Percentiles rank a stretch among this genome's conserved stretches.
Conservation (phyloP, 2,329 filamentous ascomycete genomes). For the Capronia americana region DNA sequence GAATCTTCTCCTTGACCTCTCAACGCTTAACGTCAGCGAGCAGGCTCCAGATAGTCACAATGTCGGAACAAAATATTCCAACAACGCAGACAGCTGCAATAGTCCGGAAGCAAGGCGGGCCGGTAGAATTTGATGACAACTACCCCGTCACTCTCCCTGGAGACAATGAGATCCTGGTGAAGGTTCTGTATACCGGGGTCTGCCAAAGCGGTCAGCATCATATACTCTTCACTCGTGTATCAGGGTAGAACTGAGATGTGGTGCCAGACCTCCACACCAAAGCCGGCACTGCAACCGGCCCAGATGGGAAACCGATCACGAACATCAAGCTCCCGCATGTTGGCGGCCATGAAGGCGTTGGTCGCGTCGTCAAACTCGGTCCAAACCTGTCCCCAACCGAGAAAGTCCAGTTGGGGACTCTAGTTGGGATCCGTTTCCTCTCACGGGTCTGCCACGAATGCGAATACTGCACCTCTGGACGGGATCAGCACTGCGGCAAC, state of each 20-base stretch:
- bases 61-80: conserved; percentile 29
- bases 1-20: background rate
- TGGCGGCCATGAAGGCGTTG: conserved; percentile 56
- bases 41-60: background rate
- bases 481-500: conserved; percentile 51
- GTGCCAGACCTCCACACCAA: conserved; percentile 50
- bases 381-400: conserved; percentile 38
- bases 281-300: conserved; percentile 47
- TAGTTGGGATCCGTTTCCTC: conserved; percentile 54
- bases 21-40: background rate
- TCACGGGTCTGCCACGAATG: conserved; percentile 53
- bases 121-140: conserved; percentile 49
- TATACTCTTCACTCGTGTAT: background rate
- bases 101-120: conserved; percentile 50
- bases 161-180: conserved; percentile 53
- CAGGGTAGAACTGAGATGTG: background rate
- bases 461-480: conserved; percentile 52
- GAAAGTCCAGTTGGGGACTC: conserved; percentile 47
- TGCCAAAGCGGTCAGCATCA: conserved; percentile 51
- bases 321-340: conserved; percentile 55
- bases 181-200: conserved; percentile 54
- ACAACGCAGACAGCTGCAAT: conserved; percentile 49
- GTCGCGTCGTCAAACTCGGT: conserved; percentile 50
- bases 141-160: conserved; percentile 51
- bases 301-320: conserved; percentile 51